A percentile compares a stretch with the other conserved stretches of the same genome.
Conservation (phyloP, 2,329 filamentous ascomycete genomes). For the Aspergillus puulaauensis region DNA sequence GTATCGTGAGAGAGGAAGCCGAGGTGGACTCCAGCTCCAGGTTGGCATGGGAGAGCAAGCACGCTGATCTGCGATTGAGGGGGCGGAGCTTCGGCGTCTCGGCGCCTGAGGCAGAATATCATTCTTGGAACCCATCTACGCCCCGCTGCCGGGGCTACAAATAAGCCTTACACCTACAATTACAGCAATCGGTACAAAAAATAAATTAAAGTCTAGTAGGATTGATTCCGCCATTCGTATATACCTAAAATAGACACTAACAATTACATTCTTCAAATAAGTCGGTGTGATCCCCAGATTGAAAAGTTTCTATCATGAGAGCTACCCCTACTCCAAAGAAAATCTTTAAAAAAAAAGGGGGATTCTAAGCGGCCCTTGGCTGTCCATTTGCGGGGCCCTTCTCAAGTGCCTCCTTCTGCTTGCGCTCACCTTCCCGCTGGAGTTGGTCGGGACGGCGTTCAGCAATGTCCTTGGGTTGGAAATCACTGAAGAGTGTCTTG, state of each 20-base stretch:
- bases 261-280: background rate
- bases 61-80: conserved; percentile 4
- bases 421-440: conserved; percentile 69
- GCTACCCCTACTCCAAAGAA: conserved; percentile 1
- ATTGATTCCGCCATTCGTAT: background rate
- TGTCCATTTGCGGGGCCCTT: conserved; percentile 40
- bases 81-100: conserved; percentile 12
- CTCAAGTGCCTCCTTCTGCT: conserved; percentile 57
- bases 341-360: background rate
- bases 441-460: conserved; percentile 83
- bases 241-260: background rate
- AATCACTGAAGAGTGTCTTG: conserved; percentile 86
- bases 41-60: conserved; percentile 1
- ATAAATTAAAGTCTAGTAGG: background rate
- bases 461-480: conserved; percentile 90
- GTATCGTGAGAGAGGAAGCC: background rate
- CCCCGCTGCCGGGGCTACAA: too few species aligned
- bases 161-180: too few species aligned
- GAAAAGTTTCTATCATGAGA: background rate
- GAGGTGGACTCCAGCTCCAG: conserved; percentile 3
- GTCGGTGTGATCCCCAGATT: background rate
- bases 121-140: background rate
- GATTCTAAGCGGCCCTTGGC: conserved; percentile 26
- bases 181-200: too few species aligned
- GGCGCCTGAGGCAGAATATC: conserved; percentile 13